phyloP scores from a whole-genome alignment of 2,329 filamentous ascomycete genomes.

The Neofusicoccum parvum region DNA sequence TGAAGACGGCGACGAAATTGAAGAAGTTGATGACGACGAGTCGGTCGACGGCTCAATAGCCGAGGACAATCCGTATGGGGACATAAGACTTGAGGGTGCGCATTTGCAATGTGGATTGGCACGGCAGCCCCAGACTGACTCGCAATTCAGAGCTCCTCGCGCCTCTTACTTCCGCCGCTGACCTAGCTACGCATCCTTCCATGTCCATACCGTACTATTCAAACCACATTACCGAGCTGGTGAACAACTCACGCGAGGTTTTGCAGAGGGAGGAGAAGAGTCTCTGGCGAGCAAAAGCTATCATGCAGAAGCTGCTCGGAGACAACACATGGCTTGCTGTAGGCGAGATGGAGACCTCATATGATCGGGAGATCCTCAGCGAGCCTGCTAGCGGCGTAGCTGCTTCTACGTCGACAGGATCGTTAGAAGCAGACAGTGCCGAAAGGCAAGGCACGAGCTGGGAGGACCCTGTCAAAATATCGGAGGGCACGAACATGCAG shows the following conservation, averaged over 20 bases:
- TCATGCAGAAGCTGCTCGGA: conserved; percentile 73
- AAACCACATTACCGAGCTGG: conserved; percentile 70
- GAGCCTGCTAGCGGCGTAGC: not conserved
- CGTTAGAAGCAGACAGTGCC: not conserved
- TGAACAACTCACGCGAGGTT: conserved; percentile 68
- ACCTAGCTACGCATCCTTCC: conserved; percentile 73
- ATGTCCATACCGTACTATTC: conserved; percentile 75
- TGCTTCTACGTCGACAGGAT: not conserved
- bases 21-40: conserved; percentile 71
- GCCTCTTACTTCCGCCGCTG: conserved; percentile 73
- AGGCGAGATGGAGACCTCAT: conserved; percentile 53
- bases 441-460: conserved; percentile 8
- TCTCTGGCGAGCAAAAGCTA: conserved; percentile 72
- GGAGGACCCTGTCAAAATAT: conserved; percentile 7
- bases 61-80: conserved; percentile 73
- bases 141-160: conserved; percentile 66
- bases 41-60: conserved; percentile 51
- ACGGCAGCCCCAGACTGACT: conserved; percentile 29
- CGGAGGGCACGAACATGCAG: conserved; percentile 2
- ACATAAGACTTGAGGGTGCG: conserved; percentile 69
- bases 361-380: conserved; percentile 52
- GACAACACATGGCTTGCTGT: conserved; percentile 69
- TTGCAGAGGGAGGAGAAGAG: conserved; percentile 74
- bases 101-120: not conserved
- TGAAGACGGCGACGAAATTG: conserved; percentile 76